Evolutionary conservation across 306 rosid genomes (phyloP).

Genomic region (Mucuna pruriens): DNA sequence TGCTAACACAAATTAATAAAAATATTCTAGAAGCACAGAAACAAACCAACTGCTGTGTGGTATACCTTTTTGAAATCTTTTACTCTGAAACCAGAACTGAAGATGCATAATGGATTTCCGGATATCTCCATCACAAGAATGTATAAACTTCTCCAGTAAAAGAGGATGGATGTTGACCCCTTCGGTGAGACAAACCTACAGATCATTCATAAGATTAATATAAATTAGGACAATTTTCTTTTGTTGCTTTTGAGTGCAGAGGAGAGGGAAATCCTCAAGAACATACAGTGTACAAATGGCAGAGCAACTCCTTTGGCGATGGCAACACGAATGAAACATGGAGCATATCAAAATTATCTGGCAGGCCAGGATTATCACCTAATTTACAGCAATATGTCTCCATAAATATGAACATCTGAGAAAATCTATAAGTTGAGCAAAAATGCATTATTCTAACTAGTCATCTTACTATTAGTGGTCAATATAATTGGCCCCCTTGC

Average conservation of each 20-base stretch:
- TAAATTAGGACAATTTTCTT: conserved; percentile 4
- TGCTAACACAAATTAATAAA: not conserved
- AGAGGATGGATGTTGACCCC: conserved; percentile 59
- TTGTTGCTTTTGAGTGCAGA: conserved; percentile 7
- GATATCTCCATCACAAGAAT: conserved; percentile 72
- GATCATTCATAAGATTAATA: conserved; percentile 30
- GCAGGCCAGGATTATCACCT: conserved; percentile 80
- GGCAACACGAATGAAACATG: conserved; percentile 68
- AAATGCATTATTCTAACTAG: conserved; percentile 36
- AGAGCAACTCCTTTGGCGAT: conserved; percentile 65
- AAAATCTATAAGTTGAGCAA: conserved; percentile 33
- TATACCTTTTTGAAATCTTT: conserved; percentile 61
- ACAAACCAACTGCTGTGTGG: not conserved
- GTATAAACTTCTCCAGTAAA: conserved; percentile 69
- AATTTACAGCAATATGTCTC: conserved; percentile 48
- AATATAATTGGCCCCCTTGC: conserved; percentile 89
- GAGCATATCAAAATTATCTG: conserved; percentile 64
- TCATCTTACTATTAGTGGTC: conserved; percentile 90
- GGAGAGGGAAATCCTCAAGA: conserved; percentile 27
- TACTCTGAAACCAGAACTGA: conserved; percentile 96
- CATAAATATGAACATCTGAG: conserved; percentile 25
- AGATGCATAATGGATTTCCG: conserved; percentile 80
- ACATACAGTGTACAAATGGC: conserved; percentile 73
- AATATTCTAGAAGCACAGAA: not conserved
- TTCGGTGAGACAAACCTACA: conserved; percentile 86